Conservation (phyloP, 129 eudicot genomes). For the Centella asiatica region DNA sequence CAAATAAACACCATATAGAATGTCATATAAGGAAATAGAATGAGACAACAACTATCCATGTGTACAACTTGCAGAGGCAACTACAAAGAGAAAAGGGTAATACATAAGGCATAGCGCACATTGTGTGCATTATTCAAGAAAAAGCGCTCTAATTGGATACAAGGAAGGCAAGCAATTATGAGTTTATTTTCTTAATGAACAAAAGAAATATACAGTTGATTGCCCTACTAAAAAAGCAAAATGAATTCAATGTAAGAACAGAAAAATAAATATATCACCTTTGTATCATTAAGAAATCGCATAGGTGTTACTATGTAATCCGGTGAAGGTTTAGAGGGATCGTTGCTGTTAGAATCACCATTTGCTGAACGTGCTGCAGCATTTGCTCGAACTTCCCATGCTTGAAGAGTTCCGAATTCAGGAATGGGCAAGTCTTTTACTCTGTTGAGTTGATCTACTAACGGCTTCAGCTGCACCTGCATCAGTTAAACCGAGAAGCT, state of each 20-base stretch:
- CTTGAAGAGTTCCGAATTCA: slow-evolving; percentile 86
- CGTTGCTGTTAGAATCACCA: slow-evolving; percentile 47
- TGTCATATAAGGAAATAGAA: not conserved
- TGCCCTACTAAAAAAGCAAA: too few species aligned
- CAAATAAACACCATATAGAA: too few species aligned
- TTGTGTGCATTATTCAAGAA: too few species aligned
- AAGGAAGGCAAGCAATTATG: not conserved
- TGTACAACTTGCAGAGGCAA: too few species aligned
- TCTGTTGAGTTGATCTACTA: slow-evolving; percentile 67
- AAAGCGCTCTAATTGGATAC: too few species aligned
- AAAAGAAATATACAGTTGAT: too few species aligned
- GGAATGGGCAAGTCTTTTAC: slow-evolving; percentile 86
- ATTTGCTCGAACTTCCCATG: slow-evolving; percentile 79
- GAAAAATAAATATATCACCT: slow-evolving; percentile 34
- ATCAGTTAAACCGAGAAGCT: not conserved
- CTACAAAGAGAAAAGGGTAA: not conserved
- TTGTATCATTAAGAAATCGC: slow-evolving; percentile 88
- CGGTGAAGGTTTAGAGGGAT: slow-evolving; percentile 45
- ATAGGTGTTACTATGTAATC: slow-evolving; percentile 63
- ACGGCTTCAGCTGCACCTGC: slow-evolving; percentile 85
- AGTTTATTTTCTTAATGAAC: too few species aligned
- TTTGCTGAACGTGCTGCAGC: slow-evolving; percentile 57
- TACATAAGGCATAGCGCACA: too few species aligned
- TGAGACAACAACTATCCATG: not conserved
- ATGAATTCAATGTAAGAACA: not conserved